Percentiles rank a stretch among this genome's conserved stretches.
phyloP scores from a whole-genome alignment of 2,329 filamentous ascomycete genomes.

The Talaromyces atroroseus region DNA sequence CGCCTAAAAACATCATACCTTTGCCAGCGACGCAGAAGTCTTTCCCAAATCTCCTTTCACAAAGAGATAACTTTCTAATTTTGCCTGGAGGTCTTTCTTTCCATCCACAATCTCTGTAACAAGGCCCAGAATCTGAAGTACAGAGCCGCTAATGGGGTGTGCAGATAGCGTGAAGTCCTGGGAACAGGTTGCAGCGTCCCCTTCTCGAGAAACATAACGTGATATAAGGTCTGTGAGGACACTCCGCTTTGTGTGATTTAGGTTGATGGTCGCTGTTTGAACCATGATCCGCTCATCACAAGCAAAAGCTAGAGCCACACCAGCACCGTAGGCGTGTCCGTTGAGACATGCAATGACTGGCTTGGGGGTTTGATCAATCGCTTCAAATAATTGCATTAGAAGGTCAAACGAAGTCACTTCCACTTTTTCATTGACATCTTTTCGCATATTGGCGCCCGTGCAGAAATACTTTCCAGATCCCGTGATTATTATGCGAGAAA shows the following conservation, averaged over 20 bases:
- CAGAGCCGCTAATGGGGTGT: slow-evolving; percentile 22
- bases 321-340: slow-evolving; percentile 41
- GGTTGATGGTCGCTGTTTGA: slow-evolving; percentile 19
- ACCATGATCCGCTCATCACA: slow-evolving; percentile 35
- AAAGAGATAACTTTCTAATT: slow-evolving; percentile 4
- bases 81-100: slow-evolving; percentile 6
- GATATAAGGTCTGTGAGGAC: slow-evolving; percentile 37
- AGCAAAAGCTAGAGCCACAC: slow-evolving; percentile 40
- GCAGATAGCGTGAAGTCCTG: slow-evolving; percentile 36
- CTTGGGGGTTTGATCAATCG: slow-evolving; percentile 37
- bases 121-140: slow-evolving; percentile 22
- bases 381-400: slow-evolving; percentile 29
- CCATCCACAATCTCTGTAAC: slow-evolving; percentile 21
- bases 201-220: slow-evolving; percentile 37
- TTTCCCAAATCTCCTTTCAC: neutral
- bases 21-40: neutral
- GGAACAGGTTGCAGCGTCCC: slow-evolving; percentile 30
- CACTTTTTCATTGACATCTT: slow-evolving; percentile 19
- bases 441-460: slow-evolving; percentile 37
- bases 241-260: slow-evolving; percentile 40
- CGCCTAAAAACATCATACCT: neutral
- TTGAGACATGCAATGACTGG: slow-evolving; percentile 40
- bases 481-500: slow-evolving; percentile 34
- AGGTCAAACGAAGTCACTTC: slow-evolving; percentile 15
- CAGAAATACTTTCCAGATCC: slow-evolving; percentile 38